These are phyloP conservation scores for Artomyces pyxidatus DNA, from an alignment of 768 basidiomycete species.

Conservation along the genomic window DNA sequence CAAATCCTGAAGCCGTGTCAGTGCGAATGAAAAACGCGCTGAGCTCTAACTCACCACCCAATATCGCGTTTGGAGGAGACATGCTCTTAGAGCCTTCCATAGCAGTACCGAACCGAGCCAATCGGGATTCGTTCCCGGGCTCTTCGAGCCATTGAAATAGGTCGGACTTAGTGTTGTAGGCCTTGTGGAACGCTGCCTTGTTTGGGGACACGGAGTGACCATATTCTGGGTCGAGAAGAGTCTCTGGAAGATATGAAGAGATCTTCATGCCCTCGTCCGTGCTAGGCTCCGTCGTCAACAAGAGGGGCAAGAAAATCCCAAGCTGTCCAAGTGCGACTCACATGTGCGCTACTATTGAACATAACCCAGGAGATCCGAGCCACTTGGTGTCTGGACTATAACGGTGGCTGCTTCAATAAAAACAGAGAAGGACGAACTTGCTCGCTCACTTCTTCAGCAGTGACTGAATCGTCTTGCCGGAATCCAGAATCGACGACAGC, in stretches of 20 bases:
- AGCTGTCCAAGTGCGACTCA: too few relatives aligned
- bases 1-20: conserved; percentile 2
- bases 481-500: conserved; percentile 20
- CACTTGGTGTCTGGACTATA: conserved; percentile 14
- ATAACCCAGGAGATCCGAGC: conserved; percentile 15
- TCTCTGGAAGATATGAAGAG: conserved; percentile 17
- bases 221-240: conserved; percentile 12
- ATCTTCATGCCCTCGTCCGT: conserved; percentile 13
- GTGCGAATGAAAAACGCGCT: too few relatives aligned
- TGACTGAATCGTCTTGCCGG: conserved; percentile 17
- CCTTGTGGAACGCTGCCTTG: conserved; percentile 5
- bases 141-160: conserved; percentile 1
- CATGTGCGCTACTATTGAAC: conserved; percentile 12
- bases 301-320: too few relatives aligned
- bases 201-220: conserved; percentile 1
- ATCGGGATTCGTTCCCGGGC: conserved; percentile 2
- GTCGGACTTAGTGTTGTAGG: background rate
- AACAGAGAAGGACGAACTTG: background rate
- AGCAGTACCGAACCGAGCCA: conserved; percentile 2
- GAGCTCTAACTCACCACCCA: background rate
- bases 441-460: conserved; percentile 8
- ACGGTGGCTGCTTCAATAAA: background rate
- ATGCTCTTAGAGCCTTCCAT: conserved; percentile 5
- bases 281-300: background rate
- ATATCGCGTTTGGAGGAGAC: background rate